A percentile compares a stretch with the other conserved stretches of the same genome.
Evolutionary conservation across 179 eudicot species (phyloP).

Genomic region (Spinacia oleracea): DNA sequence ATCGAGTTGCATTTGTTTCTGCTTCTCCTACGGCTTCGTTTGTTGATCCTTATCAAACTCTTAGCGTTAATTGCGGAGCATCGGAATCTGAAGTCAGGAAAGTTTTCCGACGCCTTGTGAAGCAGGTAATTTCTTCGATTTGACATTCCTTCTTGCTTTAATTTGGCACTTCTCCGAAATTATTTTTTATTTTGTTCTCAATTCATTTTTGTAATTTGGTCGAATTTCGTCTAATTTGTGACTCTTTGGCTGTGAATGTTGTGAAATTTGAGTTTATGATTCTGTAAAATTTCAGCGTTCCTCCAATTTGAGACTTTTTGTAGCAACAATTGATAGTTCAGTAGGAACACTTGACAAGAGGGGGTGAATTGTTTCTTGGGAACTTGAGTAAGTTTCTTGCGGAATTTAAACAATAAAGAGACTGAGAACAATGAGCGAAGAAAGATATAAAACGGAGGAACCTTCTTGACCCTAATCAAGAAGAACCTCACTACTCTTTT

Average conservation of each 20-base stretch:
- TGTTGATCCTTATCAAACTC: conserved; percentile 64
- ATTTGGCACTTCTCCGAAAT: neutral
- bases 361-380: no score
- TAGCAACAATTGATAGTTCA: no score
- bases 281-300: no score
- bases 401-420: no score
- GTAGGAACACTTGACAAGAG: no score
- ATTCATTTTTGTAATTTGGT: neutral
- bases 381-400: no score
- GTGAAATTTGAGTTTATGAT: no score
- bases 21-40: conserved; percentile 16
- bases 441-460: no score
- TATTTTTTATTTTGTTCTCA: neutral
- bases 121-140: conserved; percentile 42
- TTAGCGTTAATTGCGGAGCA: conserved; percentile 55
- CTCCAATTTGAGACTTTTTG: neutral
- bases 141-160: neutral
- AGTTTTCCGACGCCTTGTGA: conserved; percentile 82
- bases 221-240: neutral
- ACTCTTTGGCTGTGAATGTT: no score
- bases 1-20: conserved; percentile 27
- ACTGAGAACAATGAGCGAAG: no score
- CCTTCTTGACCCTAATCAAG: no score
- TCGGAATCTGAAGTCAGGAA: conserved; percentile 80
- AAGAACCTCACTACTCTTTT: no score